phyloP scores from a whole-genome alignment of 2,329 filamentous ascomycete species.

The Tolypocladium album region DNA sequence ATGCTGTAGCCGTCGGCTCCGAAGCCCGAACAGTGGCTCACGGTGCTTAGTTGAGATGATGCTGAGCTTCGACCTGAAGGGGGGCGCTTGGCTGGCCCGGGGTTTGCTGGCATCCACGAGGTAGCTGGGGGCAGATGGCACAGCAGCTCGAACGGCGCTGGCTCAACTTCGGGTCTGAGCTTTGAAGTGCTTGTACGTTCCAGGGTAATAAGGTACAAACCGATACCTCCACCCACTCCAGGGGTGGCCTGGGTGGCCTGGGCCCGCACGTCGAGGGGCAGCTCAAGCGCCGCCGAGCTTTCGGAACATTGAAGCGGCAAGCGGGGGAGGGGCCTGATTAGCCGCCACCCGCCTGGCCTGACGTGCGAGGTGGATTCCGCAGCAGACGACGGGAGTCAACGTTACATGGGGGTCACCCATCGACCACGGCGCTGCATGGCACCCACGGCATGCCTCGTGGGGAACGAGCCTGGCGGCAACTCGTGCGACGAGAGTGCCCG shows the following conservation, averaged over 20 bases:
- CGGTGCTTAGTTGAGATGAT: not conserved
- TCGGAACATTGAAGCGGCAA: not conserved
- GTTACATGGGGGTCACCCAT: conserved; percentile 4
- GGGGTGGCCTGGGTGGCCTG: not conserved
- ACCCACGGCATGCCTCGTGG: not conserved
- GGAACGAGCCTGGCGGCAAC: not conserved
- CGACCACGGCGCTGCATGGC: not conserved
- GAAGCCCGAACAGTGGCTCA: not conserved
- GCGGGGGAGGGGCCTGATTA: not conserved
- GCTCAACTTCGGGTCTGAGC: not conserved
- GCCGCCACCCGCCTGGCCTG: not conserved
- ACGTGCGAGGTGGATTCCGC: not conserved
- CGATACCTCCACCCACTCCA: not conserved
- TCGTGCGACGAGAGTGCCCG: not conserved
- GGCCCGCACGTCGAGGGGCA: not conserved
- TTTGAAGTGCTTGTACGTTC: not conserved
- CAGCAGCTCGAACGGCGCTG: not conserved
- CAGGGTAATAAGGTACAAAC: not conserved
- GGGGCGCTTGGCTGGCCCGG: not conserved
- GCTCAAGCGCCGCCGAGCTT: not conserved
- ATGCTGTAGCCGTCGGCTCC: not conserved
- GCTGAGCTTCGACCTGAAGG: not conserved
- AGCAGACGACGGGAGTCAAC: conserved; percentile 4
- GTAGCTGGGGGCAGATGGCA: not conserved
- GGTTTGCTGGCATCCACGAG: not conserved